Conservation (phyloP, 208 protist genomes). For the Trypanosoma lewisi region DNA sequence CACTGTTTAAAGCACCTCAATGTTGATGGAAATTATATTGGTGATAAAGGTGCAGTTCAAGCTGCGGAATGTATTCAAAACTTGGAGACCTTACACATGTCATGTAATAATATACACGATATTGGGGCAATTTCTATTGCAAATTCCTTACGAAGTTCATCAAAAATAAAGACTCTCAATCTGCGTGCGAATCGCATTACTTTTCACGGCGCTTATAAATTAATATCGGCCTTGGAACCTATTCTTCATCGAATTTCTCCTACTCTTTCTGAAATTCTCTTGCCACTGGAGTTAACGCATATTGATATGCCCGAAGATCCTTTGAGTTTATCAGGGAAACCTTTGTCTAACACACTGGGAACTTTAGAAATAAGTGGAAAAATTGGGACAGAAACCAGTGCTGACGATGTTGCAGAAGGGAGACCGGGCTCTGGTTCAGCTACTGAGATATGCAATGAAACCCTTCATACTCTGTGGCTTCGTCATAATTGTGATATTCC, state of each 20-base stretch:
- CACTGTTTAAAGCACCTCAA: constrained; percentile 43
- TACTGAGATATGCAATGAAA: constrained; percentile 32
- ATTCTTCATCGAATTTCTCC: constrained; percentile 19
- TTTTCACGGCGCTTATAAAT: constrained; percentile 33
- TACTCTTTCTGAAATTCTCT: constrained; percentile 13
- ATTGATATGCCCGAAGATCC: not conserved
- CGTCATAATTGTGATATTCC: constrained; percentile 44
- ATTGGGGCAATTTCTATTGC: constrained; percentile 33
- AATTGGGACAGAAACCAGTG: not conserved
- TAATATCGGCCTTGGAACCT: constrained; percentile 40
- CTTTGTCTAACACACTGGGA: not conserved
- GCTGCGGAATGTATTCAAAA: constrained; percentile 37
- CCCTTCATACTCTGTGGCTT: constrained; percentile 58
- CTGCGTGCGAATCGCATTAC: constrained; percentile 52
- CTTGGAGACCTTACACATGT: constrained; percentile 55
- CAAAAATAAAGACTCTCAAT: constrained; percentile 51
- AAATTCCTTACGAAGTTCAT: constrained; percentile 28
- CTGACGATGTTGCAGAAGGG: not conserved
- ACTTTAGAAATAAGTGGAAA: constrained; percentile 7
- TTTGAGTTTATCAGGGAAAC: constrained; percentile 10
- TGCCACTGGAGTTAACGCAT: not conserved
- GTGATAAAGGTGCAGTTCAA: constrained; percentile 46
- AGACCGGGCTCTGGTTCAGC: constrained; percentile 7
- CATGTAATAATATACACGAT: constrained; percentile 58
- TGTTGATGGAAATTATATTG: constrained; percentile 51